Percentiles rank a stretch among this genome's conserved stretches.
phyloP scores from a whole-genome alignment of 345 rosid species.

The Kandelia obovata region DNA sequence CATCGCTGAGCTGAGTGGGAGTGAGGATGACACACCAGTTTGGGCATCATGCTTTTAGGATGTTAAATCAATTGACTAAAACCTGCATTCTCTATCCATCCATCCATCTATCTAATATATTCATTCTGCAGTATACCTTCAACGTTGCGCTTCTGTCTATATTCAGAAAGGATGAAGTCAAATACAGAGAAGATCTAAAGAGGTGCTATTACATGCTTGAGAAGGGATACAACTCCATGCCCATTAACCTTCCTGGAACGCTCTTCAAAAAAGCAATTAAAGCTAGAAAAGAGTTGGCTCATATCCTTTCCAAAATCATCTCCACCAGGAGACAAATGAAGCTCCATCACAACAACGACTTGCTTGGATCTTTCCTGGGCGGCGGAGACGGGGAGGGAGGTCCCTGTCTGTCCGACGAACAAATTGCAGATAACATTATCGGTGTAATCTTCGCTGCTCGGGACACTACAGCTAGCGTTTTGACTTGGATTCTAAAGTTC shows the following conservation, averaged over 20 bases:
- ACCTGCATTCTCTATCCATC: no score
- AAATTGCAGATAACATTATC: conserved; percentile 81
- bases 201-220: conserved; percentile 85
- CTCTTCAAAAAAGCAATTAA: conserved; percentile 84
- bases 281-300: conserved; percentile 75
- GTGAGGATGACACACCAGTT: no score
- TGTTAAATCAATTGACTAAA: no score
- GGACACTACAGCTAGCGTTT: conserved; percentile 81
- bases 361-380: conserved; percentile 77
- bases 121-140: conserved; percentile 61
- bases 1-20: no score
- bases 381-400: conserved; percentile 22
- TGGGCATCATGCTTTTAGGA: no score
- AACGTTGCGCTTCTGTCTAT: conserved; percentile 77
- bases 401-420: conserved; percentile 50
- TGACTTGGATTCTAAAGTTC: conserved; percentile 85
- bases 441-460: conserved; percentile 90
- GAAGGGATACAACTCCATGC: conserved; percentile 97
- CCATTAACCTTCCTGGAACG: conserved; percentile 84
- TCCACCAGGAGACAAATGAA: conserved; percentile 46
- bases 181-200: conserved; percentile 73
- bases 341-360: conserved; percentile 41
- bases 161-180: conserved; percentile 64
- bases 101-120: background rate
- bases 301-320: conserved; percentile 58